These are phyloP conservation scores for Canavalia ensiformis DNA, from an alignment of 306 rosid species.

Conservation along the genomic window DNA sequence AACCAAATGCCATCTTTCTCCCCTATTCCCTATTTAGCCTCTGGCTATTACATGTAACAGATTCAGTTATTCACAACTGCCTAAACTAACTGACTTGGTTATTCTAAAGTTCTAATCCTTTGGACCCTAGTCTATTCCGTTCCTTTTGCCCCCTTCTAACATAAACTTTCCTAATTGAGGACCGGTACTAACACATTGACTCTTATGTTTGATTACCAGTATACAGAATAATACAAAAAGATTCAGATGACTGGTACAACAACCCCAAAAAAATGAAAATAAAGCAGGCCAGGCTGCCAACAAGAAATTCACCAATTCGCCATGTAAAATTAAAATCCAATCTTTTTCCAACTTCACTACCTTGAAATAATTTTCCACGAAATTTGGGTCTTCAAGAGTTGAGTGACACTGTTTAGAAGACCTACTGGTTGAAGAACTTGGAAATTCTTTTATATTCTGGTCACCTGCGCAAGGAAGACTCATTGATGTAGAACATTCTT, in stretches of 20 bases:
- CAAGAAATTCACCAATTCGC: conserved; percentile 38
- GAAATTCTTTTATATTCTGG: conserved; percentile 48
- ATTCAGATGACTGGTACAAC: conserved; percentile 11
- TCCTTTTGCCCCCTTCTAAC: no score
- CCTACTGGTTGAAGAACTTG: conserved; percentile 54
- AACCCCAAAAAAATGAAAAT: conserved; percentile 6
- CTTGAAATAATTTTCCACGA: conserved; percentile 96
- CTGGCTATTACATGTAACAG: no score
- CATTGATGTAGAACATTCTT: conserved; percentile 56
- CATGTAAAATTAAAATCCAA: conserved; percentile 19
- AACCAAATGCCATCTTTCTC: no score
- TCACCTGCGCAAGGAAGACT: conserved; percentile 50
- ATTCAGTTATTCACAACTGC: no score
- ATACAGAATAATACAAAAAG: conserved; percentile 24
- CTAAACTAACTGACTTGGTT: no score
- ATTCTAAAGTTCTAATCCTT: no score
- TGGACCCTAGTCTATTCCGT: no score
- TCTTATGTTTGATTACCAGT: conserved; percentile 10
- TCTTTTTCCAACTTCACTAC: conserved; percentile 54
- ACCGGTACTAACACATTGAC: no score
- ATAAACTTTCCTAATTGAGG: no score
- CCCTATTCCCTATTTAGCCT: no score
- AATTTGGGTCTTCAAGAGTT: conserved; percentile 77
- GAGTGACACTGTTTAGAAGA: conserved; percentile 71
- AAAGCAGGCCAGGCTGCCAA: background rate